phyloP scores from a whole-genome alignment of 352 stramenopile genomes.

The Pythium utonaiense region DNA sequence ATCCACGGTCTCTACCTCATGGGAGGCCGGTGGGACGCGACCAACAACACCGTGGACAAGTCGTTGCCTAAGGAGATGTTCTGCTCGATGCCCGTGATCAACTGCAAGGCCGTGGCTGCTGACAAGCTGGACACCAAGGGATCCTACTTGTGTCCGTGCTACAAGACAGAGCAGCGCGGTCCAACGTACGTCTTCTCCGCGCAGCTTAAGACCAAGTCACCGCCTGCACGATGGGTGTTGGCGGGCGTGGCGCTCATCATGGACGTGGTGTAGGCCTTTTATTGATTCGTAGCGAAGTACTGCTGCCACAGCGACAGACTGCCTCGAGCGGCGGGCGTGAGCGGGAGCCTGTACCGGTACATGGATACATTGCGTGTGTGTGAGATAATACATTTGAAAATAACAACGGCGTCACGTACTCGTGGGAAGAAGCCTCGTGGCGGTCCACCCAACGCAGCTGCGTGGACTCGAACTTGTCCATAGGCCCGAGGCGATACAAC shows the following conservation, averaged over 20 bases:
- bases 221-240: slow-evolving; percentile 92
- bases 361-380: neutral
- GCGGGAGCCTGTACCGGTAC: slow-evolving; percentile 7
- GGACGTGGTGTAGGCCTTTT: slow-evolving; percentile 41
- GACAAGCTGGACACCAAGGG: slow-evolving; percentile 95
- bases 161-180: slow-evolving; percentile 96
- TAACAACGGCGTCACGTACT: neutral
- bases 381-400: neutral
- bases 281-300: slow-evolving; percentile 1
- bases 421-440: neutral
- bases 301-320: slow-evolving; percentile 25
- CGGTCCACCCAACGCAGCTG: slow-evolving; percentile 42
- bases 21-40: slow-evolving; percentile 94
- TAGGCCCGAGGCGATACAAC: slow-evolving; percentile 19
- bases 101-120: slow-evolving; percentile 93
- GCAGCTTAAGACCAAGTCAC: slow-evolving; percentile 97
- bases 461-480: slow-evolving; percentile 36
- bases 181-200: slow-evolving; percentile 97
- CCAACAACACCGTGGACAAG: slow-evolving; percentile 91
- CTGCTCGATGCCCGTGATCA: slow-evolving; percentile 96
- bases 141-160: slow-evolving; percentile 94
- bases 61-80: slow-evolving; percentile 98
- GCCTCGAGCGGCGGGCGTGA: slow-evolving; percentile 22
- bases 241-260: slow-evolving; percentile 96
- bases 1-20: slow-evolving; percentile 94